phyloP scores from a whole-genome alignment of 345 rosid genomes.

The Aquilaria sinensis region DNA sequence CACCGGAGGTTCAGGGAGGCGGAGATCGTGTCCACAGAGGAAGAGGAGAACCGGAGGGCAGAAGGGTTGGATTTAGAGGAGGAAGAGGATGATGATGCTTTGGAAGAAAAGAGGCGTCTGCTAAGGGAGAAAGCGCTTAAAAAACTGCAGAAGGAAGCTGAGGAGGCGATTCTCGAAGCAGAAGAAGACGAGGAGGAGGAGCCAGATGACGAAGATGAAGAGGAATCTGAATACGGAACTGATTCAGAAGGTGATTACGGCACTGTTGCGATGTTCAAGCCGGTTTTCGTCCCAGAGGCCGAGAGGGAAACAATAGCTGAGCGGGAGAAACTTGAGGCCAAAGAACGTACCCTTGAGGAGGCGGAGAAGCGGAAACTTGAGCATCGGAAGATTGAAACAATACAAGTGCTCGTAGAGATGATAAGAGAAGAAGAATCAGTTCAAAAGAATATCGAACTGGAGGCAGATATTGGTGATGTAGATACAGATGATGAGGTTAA shows the following conservation, averaged over 20 bases:
- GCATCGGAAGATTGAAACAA: conserved; percentile 53
- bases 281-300: conserved; percentile 57
- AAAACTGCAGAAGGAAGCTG: conserved; percentile 46
- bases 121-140: conserved; percentile 46
- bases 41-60: conserved; percentile 42
- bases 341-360: conserved; percentile 56
- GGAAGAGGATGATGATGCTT: conserved; percentile 58
- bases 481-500: conserved; percentile 76
- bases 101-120: conserved; percentile 52
- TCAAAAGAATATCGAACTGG: conserved; percentile 51
- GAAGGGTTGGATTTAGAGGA: conserved; percentile 36
- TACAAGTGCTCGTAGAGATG: conserved; percentile 62
- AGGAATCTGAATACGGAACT: conserved; percentile 67
- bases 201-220: conserved; percentile 53
- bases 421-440: conserved; percentile 56
- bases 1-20: conserved; percentile 56
- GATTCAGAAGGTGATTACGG: conserved; percentile 63
- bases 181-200: conserved; percentile 54
- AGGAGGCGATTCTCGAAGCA: conserved; percentile 32
- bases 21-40: conserved; percentile 56
- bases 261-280: conserved; percentile 61
- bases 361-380: conserved; percentile 53
- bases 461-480: conserved; percentile 60
- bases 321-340: conserved; percentile 61
- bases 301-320: conserved; percentile 74